A percentile compares a stretch with the other conserved stretches of the same genome.
phyloP scores from a whole-genome alignment of 2,329 filamentous ascomycete genomes.

The Pseudonectria buxi region DNA sequence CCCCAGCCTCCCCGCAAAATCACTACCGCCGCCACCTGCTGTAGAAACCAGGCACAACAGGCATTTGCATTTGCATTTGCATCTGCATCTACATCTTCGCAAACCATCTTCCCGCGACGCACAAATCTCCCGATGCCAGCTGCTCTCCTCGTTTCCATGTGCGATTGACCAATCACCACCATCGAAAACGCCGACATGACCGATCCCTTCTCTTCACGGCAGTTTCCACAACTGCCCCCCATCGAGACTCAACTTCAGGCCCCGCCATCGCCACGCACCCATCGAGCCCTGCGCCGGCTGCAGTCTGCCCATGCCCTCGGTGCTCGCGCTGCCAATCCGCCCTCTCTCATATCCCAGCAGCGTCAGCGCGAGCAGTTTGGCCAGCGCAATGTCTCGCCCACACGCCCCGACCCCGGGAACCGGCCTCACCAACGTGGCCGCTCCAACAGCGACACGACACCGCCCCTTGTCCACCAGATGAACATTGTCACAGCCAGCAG shows the following conservation, averaged over 20 bases:
- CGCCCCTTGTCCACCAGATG: constrained; percentile 32
- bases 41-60: too few relatives aligned
- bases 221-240: constrained; percentile 4
- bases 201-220: constrained; percentile 16
- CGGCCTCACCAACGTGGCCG: constrained; percentile 51
- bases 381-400: constrained; percentile 30
- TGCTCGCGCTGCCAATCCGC: constrained; percentile 42
- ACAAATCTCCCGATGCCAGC: neutral
- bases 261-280: constrained; percentile 56
- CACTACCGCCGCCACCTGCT: too few relatives aligned
- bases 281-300: constrained; percentile 63
- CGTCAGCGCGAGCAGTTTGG: constrained; percentile 38
- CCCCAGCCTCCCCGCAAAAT: too few relatives aligned
- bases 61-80: too few relatives aligned
- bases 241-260: constrained; percentile 42
- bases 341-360: constrained; percentile 58
- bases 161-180: constrained; percentile 3
- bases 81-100: too few relatives aligned
- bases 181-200: constrained; percentile 10
- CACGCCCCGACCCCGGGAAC: constrained; percentile 17
- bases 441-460: constrained; percentile 66
- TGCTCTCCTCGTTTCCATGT: too few relatives aligned
- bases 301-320: constrained; percentile 69
- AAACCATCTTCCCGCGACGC: neutral
- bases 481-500: constrained; percentile 29